Conservation (phyloP, 345 rosid genomes). For the Salix brachista region DNA sequence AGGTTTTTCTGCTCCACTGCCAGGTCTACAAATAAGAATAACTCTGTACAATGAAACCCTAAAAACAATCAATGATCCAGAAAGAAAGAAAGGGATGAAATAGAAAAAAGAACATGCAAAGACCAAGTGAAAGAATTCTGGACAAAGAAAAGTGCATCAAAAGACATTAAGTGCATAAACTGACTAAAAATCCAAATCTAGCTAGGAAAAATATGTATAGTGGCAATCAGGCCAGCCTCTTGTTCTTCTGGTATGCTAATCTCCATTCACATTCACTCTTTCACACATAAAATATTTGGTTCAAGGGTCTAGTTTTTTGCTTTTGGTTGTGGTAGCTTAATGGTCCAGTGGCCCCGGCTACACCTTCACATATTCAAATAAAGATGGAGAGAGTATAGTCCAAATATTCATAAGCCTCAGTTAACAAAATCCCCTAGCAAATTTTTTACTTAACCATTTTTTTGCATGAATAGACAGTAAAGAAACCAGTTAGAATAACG, state of each 20-base stretch:
- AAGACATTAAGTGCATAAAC: not conserved
- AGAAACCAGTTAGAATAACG: not conserved
- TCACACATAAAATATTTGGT: not conserved
- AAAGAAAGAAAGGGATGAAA: not conserved
- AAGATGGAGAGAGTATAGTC: not conserved
- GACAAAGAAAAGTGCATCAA: not conserved
- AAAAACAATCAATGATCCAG: not conserved
- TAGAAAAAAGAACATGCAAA: not conserved
- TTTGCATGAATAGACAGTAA: not conserved
- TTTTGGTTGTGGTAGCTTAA: not conserved
- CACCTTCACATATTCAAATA: not conserved
- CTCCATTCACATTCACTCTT: not conserved
- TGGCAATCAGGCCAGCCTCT: not conserved
- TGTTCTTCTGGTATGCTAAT: not conserved
- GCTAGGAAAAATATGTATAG: not conserved
- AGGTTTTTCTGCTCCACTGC: not conserved
- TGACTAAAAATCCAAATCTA: not conserved
- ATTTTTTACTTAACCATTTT: not conserved
- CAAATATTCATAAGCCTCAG: not conserved
- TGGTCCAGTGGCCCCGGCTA: not conserved
- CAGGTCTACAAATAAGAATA: not conserved
- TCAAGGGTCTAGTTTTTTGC: not conserved
- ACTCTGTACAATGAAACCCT: not conserved
- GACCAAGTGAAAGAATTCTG: not conserved
- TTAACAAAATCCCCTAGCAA: not conserved